Base-by-base conservation (phyloP, 345 rosid genomes). In the Dovyalis caffra region DNA sequence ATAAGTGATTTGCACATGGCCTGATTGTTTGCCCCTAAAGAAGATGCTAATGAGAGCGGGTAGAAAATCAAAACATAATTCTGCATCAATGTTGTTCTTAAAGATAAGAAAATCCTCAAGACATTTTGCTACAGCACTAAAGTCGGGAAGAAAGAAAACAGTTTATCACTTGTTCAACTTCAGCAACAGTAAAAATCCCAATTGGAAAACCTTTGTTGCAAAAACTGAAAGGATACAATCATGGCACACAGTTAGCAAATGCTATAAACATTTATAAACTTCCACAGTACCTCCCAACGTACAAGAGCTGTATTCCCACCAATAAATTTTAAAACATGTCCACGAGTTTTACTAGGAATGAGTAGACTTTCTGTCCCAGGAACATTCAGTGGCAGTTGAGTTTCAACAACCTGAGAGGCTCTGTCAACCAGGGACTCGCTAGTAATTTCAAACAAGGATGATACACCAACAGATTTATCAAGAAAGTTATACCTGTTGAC, bases 271-370 rank as follows among this genome's bases (percentile, higher is more conserved):
- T 63, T 61, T 12, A 32, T 33, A 74, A 73, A 18, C 33, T 64
- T 56, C 56, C 40, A 45, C 72, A 37, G 73, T 89, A 92, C 99
- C 93, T 95, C 99, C 99, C 99, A 95, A 33, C 97, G 97, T 64
- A 95, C 95, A 82, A 95, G 88, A 73, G 87, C 96, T 82, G 83
- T 89, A 73, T 85, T 86, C 63, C 87, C 92, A 77, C 80, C 76
- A 70, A 84, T 64, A 72, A 80, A 51, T 88, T 84, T 95, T 85
- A 92, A 29, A 80, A 95, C 76, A 75, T 77, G 88, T 62, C 99
- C 99, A 72, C 87, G 93, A 75, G 95, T 90, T 76, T 81, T 81
- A 70, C 83, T 77, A 65, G 99, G 99, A 80, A 95, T 88, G 57
- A 88, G 61, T 80, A 95, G 78, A 64, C 90, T 88, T 78, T 95